phyloP scores from a whole-genome alignment of 306 rosid species.

The Argentina anserina region DNA sequence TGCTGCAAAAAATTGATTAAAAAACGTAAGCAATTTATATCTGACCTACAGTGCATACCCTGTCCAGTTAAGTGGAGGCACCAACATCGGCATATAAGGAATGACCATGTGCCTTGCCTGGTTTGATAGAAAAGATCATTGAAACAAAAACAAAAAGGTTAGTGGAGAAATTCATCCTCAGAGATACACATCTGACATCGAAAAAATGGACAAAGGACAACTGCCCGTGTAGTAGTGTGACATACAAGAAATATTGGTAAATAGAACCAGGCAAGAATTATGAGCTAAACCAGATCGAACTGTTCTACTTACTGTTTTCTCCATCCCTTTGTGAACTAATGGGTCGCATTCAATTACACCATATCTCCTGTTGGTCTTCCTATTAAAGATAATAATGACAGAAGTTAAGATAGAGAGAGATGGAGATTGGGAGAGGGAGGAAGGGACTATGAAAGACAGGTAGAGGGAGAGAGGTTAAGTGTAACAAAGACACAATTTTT shows the following conservation, averaged over 20 bases:
- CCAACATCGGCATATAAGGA: conserved; percentile 98
- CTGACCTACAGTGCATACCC: conserved; percentile 47
- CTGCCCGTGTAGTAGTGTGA: background rate
- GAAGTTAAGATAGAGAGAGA: background rate
- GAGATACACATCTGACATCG: background rate
- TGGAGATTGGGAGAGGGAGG: background rate
- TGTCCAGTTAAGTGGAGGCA: conserved; percentile 82
- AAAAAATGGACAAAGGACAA: background rate
- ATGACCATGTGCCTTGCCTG: conserved; percentile 99
- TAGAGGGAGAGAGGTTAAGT: background rate
- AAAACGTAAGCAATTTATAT: background rate
- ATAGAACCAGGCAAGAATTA: background rate
- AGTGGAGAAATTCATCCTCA: conserved; percentile 19
- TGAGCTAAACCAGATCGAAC: background rate
- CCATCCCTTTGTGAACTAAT: conserved; percentile 65
- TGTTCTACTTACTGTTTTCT: conserved; percentile 68
- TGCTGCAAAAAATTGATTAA: background rate
- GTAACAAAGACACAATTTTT: conserved; percentile 20
- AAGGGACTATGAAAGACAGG: background rate
- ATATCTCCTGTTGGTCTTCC: conserved; percentile 70
- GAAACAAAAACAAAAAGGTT: background rate
- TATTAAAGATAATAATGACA: conserved; percentile 16
- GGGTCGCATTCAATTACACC: conserved; percentile 93
- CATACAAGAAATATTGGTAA: background rate
- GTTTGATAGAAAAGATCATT: conserved; percentile 18